These are phyloP conservation scores for Suhomyces anneliseae DNA, from an alignment of 1,139 yeast genomes.

Conservation along the genomic window DNA sequence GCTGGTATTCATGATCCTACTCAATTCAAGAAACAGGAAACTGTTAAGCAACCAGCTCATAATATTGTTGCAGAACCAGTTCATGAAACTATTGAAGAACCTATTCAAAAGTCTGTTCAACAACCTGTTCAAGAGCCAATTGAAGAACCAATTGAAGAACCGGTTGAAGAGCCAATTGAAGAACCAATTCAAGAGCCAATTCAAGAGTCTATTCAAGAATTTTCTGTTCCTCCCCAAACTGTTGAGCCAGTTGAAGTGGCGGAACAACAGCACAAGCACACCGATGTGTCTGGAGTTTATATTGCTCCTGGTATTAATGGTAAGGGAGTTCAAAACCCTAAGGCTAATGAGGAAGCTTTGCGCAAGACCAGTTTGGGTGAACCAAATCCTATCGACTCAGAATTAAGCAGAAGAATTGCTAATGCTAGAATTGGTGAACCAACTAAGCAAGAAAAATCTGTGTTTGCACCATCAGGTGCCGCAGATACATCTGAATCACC, in stretches of 20 bases:
- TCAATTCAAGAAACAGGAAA: background rate
- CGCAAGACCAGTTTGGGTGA: background rate
- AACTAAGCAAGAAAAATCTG: background rate
- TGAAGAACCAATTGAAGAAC: background rate
- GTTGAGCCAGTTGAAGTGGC: background rate
- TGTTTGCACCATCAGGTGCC: background rate
- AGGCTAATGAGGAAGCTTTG: background rate
- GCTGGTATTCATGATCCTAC: background rate
- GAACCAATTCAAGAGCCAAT: background rate
- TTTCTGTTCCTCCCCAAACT: background rate
- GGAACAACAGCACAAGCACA: background rate
- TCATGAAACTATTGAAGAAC: background rate
- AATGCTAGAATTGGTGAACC: background rate
- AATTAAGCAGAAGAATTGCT: background rate
- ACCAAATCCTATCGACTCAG: background rate
- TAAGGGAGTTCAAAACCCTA: background rate
- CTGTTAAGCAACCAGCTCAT: background rate
- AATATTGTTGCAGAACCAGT: background rate
- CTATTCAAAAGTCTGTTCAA: background rate
- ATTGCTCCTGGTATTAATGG: background rate
- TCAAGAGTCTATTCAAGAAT: background rate
- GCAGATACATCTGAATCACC: constrained; percentile 5
- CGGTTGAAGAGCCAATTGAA: background rate
- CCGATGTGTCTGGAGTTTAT: background rate
- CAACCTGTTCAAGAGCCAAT: background rate